A percentile compares a stretch with the other conserved stretches of the same genome.
These are phyloP conservation scores for Aegilops bicornis DNA, from an alignment of 176 grass and related monocot genomes.

Conservation along the genomic window DNA sequence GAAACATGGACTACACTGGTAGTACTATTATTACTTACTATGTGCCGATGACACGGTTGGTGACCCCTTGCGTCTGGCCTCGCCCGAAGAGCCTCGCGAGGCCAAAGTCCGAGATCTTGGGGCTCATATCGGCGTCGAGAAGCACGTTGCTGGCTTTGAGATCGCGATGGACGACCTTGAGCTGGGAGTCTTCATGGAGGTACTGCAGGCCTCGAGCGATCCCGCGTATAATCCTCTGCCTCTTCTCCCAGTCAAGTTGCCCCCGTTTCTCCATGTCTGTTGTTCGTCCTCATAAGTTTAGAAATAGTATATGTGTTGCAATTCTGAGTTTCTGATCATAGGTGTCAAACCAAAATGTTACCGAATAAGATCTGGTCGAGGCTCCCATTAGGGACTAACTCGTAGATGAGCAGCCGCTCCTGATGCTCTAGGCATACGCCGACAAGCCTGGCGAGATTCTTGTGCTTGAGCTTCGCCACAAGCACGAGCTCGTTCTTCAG, in stretches of 20 bases:
- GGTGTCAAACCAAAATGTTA: not conserved
- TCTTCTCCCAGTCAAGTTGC: not conserved
- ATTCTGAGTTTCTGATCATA: not conserved
- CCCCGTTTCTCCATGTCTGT: not conserved
- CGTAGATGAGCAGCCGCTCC: constrained; percentile 31
- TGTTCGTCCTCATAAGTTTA: not conserved
- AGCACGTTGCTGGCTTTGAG: not conserved
- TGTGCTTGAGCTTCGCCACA: constrained; percentile 30
- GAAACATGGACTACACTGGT: too few species aligned
- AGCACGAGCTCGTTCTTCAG: constrained; percentile 32
- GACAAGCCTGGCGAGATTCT: constrained; percentile 33
- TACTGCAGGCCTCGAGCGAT: not conserved
- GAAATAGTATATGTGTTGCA: not conserved
- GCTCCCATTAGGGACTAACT: constrained; percentile 22
- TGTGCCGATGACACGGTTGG: not conserved
- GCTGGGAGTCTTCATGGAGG: not conserved
- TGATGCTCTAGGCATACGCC: constrained; percentile 30
- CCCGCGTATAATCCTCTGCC: not conserved
- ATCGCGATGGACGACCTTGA: not conserved
- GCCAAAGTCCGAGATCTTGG: constrained; percentile 1
- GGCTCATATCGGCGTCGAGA: not conserved
- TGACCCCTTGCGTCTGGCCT: not conserved
- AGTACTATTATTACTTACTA: not conserved
- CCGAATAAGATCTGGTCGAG: constrained; percentile 18
- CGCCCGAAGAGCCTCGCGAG: not conserved